Evolutionary conservation across 164 flowering plant genomes (phyloP).

Genomic region (Euptelea pleiosperma): DNA sequence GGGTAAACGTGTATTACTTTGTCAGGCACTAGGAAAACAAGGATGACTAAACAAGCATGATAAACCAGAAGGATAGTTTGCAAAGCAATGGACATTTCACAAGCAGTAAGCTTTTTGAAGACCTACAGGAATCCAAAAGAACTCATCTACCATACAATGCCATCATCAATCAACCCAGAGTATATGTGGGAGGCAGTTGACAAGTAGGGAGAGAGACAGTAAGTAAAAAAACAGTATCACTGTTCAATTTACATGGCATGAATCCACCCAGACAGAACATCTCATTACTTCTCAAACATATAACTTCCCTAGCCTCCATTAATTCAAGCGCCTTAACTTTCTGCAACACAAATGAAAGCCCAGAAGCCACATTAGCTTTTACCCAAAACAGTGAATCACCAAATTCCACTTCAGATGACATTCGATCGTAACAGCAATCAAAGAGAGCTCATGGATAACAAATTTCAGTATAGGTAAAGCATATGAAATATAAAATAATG

Average conservation of each 20-base stretch:
- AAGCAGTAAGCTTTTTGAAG: neutral
- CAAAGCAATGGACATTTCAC: no score
- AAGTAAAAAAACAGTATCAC: conserved; percentile 11
- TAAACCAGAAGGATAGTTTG: no score
- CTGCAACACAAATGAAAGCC: conserved; percentile 3
- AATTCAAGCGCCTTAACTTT: conserved; percentile 3
- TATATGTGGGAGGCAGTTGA: conserved; percentile 12
- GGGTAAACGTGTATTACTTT: no score
- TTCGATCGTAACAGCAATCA: no score
- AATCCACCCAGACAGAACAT: conserved; percentile 6
- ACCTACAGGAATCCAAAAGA: conserved; percentile 6
- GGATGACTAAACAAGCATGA: no score
- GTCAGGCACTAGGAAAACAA: no score
- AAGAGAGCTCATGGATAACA: no score
- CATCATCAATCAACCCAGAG: conserved; percentile 5
- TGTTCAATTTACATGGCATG: conserved; percentile 17
- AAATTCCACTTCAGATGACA: no score
- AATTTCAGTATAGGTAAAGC: no score
- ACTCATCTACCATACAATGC: conserved; percentile 8
- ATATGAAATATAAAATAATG: no score
- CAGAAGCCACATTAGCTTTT: no score
- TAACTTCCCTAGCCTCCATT: conserved; percentile 2
- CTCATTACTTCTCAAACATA: conserved; percentile 9
- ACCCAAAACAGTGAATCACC: no score
- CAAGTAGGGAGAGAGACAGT: conserved; percentile 6